phyloP scores from a whole-genome alignment of 148 eudicot species.

The Silene conica region DNA sequence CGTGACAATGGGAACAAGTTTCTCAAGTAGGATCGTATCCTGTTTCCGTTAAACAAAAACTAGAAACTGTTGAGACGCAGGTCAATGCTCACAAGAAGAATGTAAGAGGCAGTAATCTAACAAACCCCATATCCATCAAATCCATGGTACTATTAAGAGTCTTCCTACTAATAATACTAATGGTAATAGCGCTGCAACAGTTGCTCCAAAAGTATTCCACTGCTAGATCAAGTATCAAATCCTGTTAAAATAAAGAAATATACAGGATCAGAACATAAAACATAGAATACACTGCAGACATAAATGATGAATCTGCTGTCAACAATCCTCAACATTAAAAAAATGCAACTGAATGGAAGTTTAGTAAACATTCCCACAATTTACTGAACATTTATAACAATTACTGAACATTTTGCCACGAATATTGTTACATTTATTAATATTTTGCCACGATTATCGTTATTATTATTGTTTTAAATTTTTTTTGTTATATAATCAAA shows the following conservation, averaged over 20 bases:
- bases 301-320: not conserved
- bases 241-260: not conserved
- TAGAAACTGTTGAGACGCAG: not conserved
- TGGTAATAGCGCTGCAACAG: not conserved
- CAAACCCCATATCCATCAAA: not conserved
- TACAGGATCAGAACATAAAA: not conserved
- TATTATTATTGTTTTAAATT: too few species aligned
- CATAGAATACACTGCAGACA: not conserved
- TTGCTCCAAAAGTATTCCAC: not conserved
- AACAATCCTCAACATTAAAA: not conserved
- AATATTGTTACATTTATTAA: too few species aligned
- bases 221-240: not conserved
- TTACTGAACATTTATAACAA: too few species aligned
- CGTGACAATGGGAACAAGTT: too few species aligned
- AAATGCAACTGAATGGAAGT: not conserved
- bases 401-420: too few species aligned
- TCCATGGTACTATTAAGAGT: not conserved
- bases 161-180: not conserved
- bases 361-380: too few species aligned
- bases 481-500: too few species aligned
- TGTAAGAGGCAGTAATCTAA: not conserved
- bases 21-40: too few species aligned
- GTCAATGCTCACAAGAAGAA: slow-evolving; percentile 23
- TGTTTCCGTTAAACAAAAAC: too few species aligned
- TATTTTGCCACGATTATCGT: too few species aligned